Evolutionary conservation across 257 asterid genomes (phyloP), one percentile per base, ranked within the genome.

Genomic region (Lycium ferocissimum): DNA sequence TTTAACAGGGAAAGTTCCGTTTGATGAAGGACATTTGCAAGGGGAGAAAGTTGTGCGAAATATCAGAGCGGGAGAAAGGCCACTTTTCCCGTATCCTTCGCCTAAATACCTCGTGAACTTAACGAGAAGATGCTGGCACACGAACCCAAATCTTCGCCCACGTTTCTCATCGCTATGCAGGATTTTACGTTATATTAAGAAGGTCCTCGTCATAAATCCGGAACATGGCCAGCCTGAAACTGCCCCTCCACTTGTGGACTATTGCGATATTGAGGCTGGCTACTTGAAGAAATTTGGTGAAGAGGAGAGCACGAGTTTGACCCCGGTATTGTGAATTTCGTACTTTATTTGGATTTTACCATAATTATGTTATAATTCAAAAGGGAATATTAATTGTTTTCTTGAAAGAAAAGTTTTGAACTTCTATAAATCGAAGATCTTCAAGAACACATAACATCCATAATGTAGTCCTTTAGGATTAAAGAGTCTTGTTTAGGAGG

Each of bases 191-290:
- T 95, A 91, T 89, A 93, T 95, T 85, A 95, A 90, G 92, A 95
- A 92, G 80, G 84, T 71, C 82, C 95, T 95, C 6, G 89, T 92
- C 0, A 92, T 94, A 69, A 91, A 93, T 84, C 98, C 99, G 2
- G 97, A 94, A 47, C 97, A 94, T n/a, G 98, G 97, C 3, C 92
- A 90, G 63, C 97, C 99, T 0, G 94, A 93, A 59, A 91, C 93
- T 17, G 92, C 99, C 1, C 98, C 97, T 11, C 98, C 97, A 9
- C 93, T 93, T 4, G 97, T 95, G 0, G 99, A 95, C 80, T 95
- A 93, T 49, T 92, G 90, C 62, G 98, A 95, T 84, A 89, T 95
- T 84, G 98, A 95, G 85, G 85, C 89, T 0, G 92, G 88, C 10
- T 94, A 87, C 85, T 71, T 87, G 80, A 93, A 86, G 86, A 95